phyloP scores from a whole-genome alignment of 2,329 filamentous ascomycete species.

The Ophiostoma himal-ulmi region DNA sequence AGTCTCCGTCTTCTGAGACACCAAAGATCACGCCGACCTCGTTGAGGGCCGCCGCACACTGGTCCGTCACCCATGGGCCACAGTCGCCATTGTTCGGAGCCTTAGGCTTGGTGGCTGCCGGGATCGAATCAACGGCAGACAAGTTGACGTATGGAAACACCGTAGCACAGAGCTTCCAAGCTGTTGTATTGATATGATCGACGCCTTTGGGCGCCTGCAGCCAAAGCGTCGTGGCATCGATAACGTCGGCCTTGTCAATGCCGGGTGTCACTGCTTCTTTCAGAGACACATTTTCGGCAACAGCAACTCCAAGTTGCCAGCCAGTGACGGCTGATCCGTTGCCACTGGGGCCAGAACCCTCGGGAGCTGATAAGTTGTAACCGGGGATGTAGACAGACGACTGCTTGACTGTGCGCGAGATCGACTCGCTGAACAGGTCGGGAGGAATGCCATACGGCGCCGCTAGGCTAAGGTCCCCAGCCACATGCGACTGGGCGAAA shows the following conservation, averaged over 20 bases:
- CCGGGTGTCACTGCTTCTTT: not conserved
- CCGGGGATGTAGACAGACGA: slow-evolving; percentile 18
- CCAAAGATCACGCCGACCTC: slow-evolving; percentile 11
- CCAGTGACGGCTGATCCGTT: slow-evolving; percentile 20
- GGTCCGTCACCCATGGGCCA: slow-evolving; percentile 18
- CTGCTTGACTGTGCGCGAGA: slow-evolving; percentile 11
- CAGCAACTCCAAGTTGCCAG: slow-evolving; percentile 22
- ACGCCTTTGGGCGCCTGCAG: slow-evolving; percentile 15
- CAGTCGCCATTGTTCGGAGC: slow-evolving; percentile 15
- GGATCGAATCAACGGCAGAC: slow-evolving; percentile 3
- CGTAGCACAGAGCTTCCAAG: slow-evolving; percentile 22
- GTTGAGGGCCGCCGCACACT: slow-evolving; percentile 15
- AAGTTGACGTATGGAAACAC: slow-evolving; percentile 20
- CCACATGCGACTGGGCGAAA: slow-evolving; percentile 12
- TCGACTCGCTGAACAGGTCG: slow-evolving; percentile 11
- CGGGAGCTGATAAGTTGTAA: slow-evolving; percentile 20
- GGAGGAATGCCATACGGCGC: slow-evolving; percentile 18
- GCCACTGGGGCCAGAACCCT: slow-evolving; percentile 17
- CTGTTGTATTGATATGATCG: slow-evolving; percentile 5
- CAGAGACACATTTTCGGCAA: slow-evolving; percentile 18
- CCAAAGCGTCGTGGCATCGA: slow-evolving; percentile 19
- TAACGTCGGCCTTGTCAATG: not conserved
- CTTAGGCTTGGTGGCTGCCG: not conserved
- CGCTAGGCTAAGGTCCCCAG: slow-evolving; percentile 9
- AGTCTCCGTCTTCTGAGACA: slow-evolving; percentile 13